Base-by-base conservation (phyloP, 768 basidiomycete species). In the Lentinula lateritia region DNA sequence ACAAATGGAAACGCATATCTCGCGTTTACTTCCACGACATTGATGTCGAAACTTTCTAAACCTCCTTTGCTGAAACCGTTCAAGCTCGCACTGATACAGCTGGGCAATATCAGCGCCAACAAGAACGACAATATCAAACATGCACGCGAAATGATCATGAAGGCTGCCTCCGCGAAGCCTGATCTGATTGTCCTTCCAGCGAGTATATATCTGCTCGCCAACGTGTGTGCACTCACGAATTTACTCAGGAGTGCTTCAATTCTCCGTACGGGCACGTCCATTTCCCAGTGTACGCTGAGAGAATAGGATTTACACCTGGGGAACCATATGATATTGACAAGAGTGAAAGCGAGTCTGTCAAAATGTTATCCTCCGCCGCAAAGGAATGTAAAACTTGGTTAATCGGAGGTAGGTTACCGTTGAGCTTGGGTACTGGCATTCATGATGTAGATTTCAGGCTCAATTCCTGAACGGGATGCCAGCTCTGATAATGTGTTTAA, bases 21-120 rank as follows among this genome's bases (percentile, higher is more conserved):
- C 36, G 10, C 53, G 6, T 39, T 43, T 56, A 28, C 28, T 6
- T 43, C 20, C 45, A 52, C 28, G 36, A 36, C 59, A 36, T 15
- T 52, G 50, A 73, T 74, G 72, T 66, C 69, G 58, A 65, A 64
- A 38, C 58, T 62, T 3, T 18, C 53, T 34, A 50, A 67, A 61
- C 62, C 73, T 4, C 78, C 80, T 0, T 61, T 74, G 2, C 80
- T 92, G 71, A 87, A 84, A 66, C 80, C 86, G 2, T 98, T 98
- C 75, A 88, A 81, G 18, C 81, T 99, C 58, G 93, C 95, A 0
- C 80, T 98, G 50, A 84, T 98, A 61, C 97, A 99, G 72, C 83
- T 99, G 4, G 93, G 93, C n/a, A 76, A 77, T 58, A 76, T 92
- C 39, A 81, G 86, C 18, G 66, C 81, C 0, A 82, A 87, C 75